These are phyloP conservation scores for Penicillium verhagenii DNA, from an alignment of 495 filamentous ascomycete species.

Conservation along the genomic window DNA sequence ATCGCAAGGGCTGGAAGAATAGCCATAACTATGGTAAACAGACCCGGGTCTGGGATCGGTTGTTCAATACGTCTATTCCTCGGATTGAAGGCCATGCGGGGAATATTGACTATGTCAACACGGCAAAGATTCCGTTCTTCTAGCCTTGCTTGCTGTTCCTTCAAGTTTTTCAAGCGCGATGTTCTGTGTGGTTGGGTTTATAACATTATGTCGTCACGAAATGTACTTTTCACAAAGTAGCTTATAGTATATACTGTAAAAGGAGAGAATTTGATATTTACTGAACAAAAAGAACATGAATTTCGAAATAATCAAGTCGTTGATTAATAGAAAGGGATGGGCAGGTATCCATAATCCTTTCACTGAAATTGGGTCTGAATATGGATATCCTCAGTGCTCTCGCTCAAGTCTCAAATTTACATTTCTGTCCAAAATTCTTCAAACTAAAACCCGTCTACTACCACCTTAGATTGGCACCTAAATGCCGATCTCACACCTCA, in stretches of 20 bases:
- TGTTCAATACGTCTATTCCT: conserved; percentile 39
- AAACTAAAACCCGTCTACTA: background rate
- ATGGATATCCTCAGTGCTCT: too few relatives aligned
- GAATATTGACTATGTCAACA: conserved; percentile 42
- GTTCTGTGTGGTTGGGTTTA: background rate
- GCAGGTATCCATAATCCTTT: background rate
- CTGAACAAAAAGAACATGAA: too few relatives aligned
- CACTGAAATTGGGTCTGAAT: background rate
- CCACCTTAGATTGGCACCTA: too few relatives aligned
- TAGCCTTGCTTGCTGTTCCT: conserved; percentile 1
- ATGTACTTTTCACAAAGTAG: background rate
- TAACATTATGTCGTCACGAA: background rate
- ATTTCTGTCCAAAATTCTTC: conserved; percentile 1
- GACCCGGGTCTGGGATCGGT: conserved; percentile 41
- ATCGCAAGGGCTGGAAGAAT: conserved; percentile 45
- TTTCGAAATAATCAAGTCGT: too few relatives aligned
- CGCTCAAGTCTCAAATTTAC: background rate
- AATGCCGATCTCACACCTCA: too few relatives aligned
- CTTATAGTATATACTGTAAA: background rate
- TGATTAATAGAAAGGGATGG: conserved; percentile 14
- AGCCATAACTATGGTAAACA: conserved; percentile 48
- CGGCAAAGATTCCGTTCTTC: conserved; percentile 30
- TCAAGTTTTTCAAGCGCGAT: background rate
- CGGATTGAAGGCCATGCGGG: conserved; percentile 31
- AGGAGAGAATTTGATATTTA: background rate